Percentiles rank a stretch among this genome's conserved stretches.
These are phyloP conservation scores for Inga oerstediana DNA, from an alignment of 306 rosid genomes.

Conservation along the genomic window DNA sequence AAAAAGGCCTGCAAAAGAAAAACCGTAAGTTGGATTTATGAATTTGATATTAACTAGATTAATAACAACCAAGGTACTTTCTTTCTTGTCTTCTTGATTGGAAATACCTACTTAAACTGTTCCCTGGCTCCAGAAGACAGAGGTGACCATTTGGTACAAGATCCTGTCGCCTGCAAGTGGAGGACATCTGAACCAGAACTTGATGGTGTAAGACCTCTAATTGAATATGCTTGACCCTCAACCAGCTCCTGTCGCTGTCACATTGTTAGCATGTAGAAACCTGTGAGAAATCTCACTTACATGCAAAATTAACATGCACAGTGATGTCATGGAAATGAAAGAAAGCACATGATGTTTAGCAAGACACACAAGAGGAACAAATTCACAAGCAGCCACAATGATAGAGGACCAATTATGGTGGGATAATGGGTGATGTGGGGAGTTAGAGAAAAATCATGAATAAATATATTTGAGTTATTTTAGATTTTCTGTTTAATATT, in stretches of 20 bases:
- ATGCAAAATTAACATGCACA: background rate
- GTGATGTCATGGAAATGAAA: background rate
- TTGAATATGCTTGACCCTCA: constrained; percentile 79
- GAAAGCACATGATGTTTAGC: no score
- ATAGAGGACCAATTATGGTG: no score
- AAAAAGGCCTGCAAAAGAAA: constrained; percentile 61
- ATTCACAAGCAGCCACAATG: background rate
- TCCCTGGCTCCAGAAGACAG: constrained; percentile 53
- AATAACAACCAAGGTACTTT: background rate
- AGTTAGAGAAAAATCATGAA: no score
- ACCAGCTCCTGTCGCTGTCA: constrained; percentile 72
- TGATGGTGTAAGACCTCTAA: constrained; percentile 72
- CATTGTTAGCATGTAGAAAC: constrained; percentile 32
- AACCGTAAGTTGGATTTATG: constrained; percentile 28
- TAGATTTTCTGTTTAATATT: no score
- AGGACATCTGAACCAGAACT: constrained; percentile 58
- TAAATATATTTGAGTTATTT: no score
- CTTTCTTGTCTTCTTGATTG: background rate
- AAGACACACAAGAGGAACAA: background rate
- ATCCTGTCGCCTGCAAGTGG: constrained; percentile 69
- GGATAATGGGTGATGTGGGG: no score
- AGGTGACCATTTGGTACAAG: constrained; percentile 74
- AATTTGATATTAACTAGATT: constrained; percentile 20
- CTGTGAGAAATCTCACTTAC: constrained; percentile 6
- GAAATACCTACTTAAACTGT: constrained; percentile 56